Evolutionary conservation across 1,284 basidiomycete species (phyloP).

Genomic region (Apiotrichum mycotoxinovorans): DNA sequence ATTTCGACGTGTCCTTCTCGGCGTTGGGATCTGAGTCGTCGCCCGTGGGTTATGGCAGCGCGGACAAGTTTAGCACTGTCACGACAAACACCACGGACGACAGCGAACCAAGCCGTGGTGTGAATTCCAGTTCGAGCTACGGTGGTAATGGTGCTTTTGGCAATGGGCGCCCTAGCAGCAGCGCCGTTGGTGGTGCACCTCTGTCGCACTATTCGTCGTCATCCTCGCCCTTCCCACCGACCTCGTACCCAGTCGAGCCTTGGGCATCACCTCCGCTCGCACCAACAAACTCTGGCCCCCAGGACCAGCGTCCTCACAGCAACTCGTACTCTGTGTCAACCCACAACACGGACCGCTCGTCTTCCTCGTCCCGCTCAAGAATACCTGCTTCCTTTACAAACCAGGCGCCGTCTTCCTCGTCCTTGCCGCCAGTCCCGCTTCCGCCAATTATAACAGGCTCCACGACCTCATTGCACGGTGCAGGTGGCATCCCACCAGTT

Average conservation of each 20-base stretch:
- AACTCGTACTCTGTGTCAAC: conserved; percentile 21
- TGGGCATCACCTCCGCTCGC: conserved; percentile 7
- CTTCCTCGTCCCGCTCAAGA: conserved; percentile 18
- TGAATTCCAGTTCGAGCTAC: conserved; percentile 11
- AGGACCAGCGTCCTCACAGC: conserved; percentile 14
- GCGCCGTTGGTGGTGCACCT: background rate
- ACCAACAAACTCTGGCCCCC: background rate
- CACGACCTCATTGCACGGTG: conserved; percentile 17
- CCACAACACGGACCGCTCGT: conserved; percentile 18
- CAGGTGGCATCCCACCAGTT: background rate
- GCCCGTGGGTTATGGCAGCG: background rate
- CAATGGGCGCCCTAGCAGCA: background rate
- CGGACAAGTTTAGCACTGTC: background rate
- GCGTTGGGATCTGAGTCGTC: background rate
- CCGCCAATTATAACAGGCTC: conserved; percentile 6
- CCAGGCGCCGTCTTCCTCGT: background rate
- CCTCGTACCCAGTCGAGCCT: conserved; percentile 15
- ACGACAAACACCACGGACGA: conserved; percentile 4
- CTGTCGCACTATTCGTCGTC: background rate
- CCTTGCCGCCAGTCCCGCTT: background rate
- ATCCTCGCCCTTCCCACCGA: conserved; percentile 12
- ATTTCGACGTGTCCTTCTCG: conserved; percentile 14
- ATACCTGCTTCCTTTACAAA: background rate
- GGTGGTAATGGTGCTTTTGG: too few relatives aligned
- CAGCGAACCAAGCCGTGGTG: background rate